phyloP scores from a whole-genome alignment of 164 flowering plant species.

The Chimonanthus praecox region DNA sequence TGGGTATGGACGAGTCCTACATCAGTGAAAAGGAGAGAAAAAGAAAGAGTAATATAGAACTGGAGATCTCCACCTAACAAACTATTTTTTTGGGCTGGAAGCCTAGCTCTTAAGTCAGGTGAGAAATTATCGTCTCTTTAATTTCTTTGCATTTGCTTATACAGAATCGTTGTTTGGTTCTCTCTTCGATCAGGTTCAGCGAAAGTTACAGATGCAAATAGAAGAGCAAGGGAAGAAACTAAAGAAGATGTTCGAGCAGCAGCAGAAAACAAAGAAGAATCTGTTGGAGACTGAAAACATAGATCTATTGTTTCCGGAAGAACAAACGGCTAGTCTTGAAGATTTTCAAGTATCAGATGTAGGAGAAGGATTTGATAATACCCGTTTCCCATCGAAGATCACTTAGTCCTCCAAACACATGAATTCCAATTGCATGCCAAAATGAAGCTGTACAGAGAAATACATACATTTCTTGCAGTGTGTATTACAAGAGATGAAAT shows the following conservation, averaged over 20 bases:
- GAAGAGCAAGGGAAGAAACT: conserved; percentile 82
- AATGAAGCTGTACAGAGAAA: conserved; percentile 3
- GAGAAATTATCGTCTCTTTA: too few relatives aligned
- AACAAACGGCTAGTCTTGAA: conserved; percentile 18
- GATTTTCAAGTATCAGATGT: conserved; percentile 25
- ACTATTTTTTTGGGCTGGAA: too few relatives aligned
- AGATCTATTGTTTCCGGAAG: conserved; percentile 17
- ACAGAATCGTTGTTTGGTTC: neutral
- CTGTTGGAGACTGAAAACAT: conserved; percentile 19
- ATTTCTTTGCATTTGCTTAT: too few relatives aligned
- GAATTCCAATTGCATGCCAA: neutral
- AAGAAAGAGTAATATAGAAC: too few relatives aligned
- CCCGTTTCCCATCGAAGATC: conserved; percentile 33
- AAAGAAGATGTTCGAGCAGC: conserved; percentile 58
- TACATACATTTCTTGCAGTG: neutral
- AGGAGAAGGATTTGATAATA: conserved; percentile 28
- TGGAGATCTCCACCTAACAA: too few relatives aligned
- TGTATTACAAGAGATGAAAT: neutral
- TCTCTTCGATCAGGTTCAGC: conserved; percentile 42
- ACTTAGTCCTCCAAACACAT: conserved; percentile 16
- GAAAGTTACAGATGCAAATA: conserved; percentile 60
- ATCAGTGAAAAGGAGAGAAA: too few relatives aligned
- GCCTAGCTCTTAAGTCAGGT: too few relatives aligned
- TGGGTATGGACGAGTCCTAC: too few relatives aligned
- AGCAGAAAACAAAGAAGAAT: conserved; percentile 32